Percentiles rank a stretch among this genome's conserved stretches.
phyloP scores from a whole-genome alignment of 2,329 filamentous ascomycete genomes.

The Calonectria pseudoturangicola region DNA sequence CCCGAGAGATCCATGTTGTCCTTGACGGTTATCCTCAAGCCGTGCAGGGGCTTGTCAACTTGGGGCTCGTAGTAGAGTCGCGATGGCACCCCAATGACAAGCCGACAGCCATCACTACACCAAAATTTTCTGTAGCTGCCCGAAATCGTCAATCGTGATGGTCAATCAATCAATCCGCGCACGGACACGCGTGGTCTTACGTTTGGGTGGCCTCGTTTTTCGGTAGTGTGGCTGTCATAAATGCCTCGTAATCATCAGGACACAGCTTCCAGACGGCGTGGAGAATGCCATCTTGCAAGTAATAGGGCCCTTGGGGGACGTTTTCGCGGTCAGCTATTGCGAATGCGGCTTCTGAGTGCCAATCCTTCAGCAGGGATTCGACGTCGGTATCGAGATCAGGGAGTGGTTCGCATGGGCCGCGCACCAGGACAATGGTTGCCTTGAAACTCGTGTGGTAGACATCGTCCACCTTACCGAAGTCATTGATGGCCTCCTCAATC shows the following conservation, averaged over 20 bases:
- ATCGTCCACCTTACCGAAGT: neutral
- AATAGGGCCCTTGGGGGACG: neutral
- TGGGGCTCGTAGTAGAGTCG: neutral
- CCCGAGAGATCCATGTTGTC: slow-evolving; percentile 74
- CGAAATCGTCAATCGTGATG: neutral
- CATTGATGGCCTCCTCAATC: neutral
- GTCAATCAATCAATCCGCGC: neutral
- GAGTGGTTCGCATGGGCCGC: neutral
- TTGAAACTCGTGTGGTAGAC: neutral
- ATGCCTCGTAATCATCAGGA: neutral
- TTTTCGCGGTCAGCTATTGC: neutral
- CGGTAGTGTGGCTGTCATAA: slow-evolving; percentile 8
- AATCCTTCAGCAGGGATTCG: neutral
- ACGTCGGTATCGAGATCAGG: neutral
- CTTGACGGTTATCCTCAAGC: slow-evolving; percentile 63
- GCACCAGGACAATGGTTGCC: neutral
- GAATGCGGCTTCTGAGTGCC: neutral
- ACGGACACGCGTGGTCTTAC: neutral
- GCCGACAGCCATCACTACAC: slow-evolving; percentile 6
- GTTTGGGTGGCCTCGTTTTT: neutral
- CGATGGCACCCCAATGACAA: slow-evolving; percentile 15
- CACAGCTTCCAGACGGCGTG: slow-evolving; percentile 11
- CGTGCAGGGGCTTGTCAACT: neutral
- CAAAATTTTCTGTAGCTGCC: slow-evolving; percentile 16
- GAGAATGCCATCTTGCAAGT: neutral